phyloP scores from a whole-genome alignment of 2,329 filamentous ascomycete species.

The Hansfordia pulvinata region DNA sequence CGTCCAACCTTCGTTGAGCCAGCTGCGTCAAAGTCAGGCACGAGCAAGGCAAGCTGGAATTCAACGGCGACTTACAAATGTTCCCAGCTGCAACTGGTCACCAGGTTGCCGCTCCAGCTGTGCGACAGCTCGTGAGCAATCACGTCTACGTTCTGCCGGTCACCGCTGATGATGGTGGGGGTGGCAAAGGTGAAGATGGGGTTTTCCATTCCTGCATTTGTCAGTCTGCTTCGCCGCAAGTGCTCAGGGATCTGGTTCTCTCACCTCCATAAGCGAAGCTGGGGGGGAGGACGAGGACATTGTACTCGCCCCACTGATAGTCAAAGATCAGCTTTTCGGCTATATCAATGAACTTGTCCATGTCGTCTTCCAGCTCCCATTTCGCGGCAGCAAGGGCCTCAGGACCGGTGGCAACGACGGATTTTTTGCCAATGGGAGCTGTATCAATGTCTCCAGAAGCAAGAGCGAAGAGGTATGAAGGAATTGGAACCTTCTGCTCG shows the following conservation, averaged over 20 bases:
- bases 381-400: constrained; percentile 74
- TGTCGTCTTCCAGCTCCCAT: constrained; percentile 84
- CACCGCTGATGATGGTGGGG: constrained; percentile 83
- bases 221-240: too few relatives aligned
- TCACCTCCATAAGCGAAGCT: constrained; percentile 78
- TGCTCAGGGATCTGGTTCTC: constrained; percentile 15
- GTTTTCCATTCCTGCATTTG: constrained; percentile 62
- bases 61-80: constrained; percentile 43
- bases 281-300: constrained; percentile 78
- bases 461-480: constrained; percentile 88
- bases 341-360: constrained; percentile 80
- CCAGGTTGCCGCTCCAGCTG: constrained; percentile 75
- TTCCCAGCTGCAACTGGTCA: constrained; percentile 69
- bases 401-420: constrained; percentile 73
- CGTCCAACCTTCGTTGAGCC: constrained; percentile 78
- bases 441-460: constrained; percentile 75
- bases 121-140: constrained; percentile 65
- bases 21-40: constrained; percentile 25
- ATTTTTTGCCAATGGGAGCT: constrained; percentile 76
- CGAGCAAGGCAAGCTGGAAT: not conserved
- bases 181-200: constrained; percentile 92
- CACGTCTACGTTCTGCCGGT: constrained; percentile 85
- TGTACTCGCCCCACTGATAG: constrained; percentile 92
- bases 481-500: constrained; percentile 83
- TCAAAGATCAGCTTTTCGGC: constrained; percentile 74